Evolutionary conservation across 2,329 filamentous ascomycete species (phyloP), one percentile per base, ranked within the genome.

Genomic region (Neophaeococcomyces aloes): DNA sequence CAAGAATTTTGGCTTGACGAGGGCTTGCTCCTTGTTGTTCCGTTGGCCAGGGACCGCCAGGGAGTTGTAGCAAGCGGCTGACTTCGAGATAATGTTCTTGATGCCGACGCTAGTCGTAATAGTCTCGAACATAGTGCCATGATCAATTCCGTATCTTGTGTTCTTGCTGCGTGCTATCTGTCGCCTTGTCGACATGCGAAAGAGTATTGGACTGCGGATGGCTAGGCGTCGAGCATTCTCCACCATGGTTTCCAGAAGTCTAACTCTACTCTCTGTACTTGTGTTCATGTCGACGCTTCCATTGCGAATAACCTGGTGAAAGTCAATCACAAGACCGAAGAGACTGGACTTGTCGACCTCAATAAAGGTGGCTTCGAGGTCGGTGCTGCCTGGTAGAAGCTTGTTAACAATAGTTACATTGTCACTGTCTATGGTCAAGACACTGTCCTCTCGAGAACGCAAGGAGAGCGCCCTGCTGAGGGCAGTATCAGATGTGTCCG

Each of bases 61-160:
- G 1, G 56, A 50, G 14, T 53, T 56, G 45, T 45, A 58, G 32
- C 54, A 57, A 7, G 56, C 40, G 14, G 53, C 50, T 18, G 52
- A 52, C 3, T 51, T 45, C 2, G 43, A 50, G 18, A 58, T 52
- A 17, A 56, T 56, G 34, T 57, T 47, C 17, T 48, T 51, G 30
- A 58, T 58, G n/a, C 56, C 54, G 34, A 51, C 52, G 38, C 52
- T 55, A 2, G 56, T 58, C 1, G 56, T 57, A 7, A 58, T 39
- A 3, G 56, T 58, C 23, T 48, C 43, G 44, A 58, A 57, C 37
- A 50, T 47, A 1, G 37, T 31, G 7, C 51, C 48, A 41, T 55
- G 39, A 19, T 56, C 51, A 17, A 56, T 43, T 13, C 56, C 55
- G 32, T 58, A 58, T n/a, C 56, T 44, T 14, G 55, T 58, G 38